Percentiles rank a stretch among this genome's conserved stretches.
Evolutionary conservation across 495 filamentous ascomycete species (phyloP).

Genomic region (Lophiotrema nucula): DNA sequence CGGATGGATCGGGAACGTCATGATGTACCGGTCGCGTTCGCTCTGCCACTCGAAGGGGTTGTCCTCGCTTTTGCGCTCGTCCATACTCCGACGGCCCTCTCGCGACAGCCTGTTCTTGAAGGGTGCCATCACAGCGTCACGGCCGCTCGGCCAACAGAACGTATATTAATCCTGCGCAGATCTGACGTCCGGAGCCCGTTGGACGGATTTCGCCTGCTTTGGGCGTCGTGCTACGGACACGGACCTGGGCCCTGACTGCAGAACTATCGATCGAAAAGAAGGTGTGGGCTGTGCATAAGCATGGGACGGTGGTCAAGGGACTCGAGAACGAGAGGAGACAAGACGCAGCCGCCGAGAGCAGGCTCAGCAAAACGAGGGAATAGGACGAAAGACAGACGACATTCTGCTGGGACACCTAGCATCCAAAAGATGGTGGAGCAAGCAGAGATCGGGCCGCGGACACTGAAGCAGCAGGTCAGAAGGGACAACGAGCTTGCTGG

Average conservation of each 20-base stretch:
- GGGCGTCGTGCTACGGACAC: conserved; percentile 19
- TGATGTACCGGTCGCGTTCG: conserved; percentile 26
- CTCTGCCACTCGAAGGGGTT: conserved; percentile 24
- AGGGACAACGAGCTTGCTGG: neutral
- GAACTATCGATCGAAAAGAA: conserved; percentile 1
- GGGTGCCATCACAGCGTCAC: conserved; percentile 15
- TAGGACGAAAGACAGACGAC: neutral
- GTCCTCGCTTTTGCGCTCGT: neutral
- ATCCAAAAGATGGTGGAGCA: no score
- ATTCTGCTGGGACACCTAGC: no score
- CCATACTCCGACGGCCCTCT: conserved; percentile 7
- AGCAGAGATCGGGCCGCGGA: no score
- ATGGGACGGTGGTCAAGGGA: neutral
- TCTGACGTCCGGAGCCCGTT: conserved; percentile 10
- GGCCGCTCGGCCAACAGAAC: neutral
- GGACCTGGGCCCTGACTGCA: neutral
- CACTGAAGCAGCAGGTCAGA: neutral
- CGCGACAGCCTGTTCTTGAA: conserved; percentile 19
- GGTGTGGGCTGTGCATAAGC: conserved; percentile 29
- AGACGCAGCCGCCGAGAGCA: neutral
- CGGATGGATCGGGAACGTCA: conserved; percentile 63
- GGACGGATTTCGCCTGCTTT: conserved; percentile 9
- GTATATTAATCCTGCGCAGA: neutral
- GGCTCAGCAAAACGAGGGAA: neutral
- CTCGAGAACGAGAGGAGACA: neutral